Evolutionary conservation across 129 eudicot genomes (phyloP).

Genomic region (Gnaphalium uliginosum): DNA sequence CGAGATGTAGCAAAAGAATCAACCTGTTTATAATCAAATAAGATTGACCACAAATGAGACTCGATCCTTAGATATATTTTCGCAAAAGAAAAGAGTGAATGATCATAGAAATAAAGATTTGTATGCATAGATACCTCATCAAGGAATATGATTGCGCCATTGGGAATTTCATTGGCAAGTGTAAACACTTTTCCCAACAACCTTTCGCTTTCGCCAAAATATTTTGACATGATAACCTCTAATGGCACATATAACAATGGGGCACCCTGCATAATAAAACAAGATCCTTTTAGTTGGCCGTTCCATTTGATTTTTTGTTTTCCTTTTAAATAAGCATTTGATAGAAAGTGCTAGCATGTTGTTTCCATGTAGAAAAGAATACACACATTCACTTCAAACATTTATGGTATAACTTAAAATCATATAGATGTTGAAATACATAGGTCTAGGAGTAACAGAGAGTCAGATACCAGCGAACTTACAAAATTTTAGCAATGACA

Average conservation of each 20-base stretch:
- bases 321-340: not conserved
- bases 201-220: slow-evolving; percentile 97
- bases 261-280: slow-evolving; percentile 60
- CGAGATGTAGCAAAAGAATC: slow-evolving; percentile 95
- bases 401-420: not conserved
- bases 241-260: slow-evolving; percentile 91
- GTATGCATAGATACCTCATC: slow-evolving; percentile 66
- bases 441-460: not conserved
- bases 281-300: slow-evolving; percentile 4
- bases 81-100: slow-evolving; percentile 10
- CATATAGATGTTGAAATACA: slow-evolving; percentile 9
- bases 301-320: not conserved
- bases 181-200: slow-evolving; percentile 89
- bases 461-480: not conserved
- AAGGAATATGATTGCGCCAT: slow-evolving; percentile 86
- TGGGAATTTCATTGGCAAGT: slow-evolving; percentile 85
- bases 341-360: not conserved
- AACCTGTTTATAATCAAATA: slow-evolving; percentile 50
- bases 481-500: not conserved
- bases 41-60: slow-evolving; percentile 4
- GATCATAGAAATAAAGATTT: not conserved
- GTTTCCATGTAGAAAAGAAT: not conserved
- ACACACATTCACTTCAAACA: slow-evolving; percentile 11
- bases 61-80: not conserved
- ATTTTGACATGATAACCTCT: slow-evolving; percentile 94